Conservation (phyloP, 2,329 filamentous ascomycete genomes). For the Botrytis medusae region DNA sequence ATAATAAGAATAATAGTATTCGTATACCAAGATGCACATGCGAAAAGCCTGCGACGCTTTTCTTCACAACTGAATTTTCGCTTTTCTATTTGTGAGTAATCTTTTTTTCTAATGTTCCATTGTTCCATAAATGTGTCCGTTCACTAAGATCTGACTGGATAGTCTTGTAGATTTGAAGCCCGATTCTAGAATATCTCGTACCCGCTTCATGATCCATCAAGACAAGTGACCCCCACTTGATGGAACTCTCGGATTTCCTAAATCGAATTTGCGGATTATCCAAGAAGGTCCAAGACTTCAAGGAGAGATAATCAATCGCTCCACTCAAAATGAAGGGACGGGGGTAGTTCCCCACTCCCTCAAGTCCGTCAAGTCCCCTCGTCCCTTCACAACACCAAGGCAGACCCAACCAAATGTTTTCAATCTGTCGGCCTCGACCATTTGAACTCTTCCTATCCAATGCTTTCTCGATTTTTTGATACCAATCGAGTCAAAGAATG, state of each 20-base stretch:
- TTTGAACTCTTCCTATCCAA: not conserved
- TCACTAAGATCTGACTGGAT: not conserved
- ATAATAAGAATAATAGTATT: not conserved
- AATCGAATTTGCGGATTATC: not conserved
- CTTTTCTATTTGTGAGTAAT: not conserved
- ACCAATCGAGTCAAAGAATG: not conserved
- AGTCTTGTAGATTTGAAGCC: not conserved
- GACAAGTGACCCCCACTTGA: not conserved
- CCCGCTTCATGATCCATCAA: not conserved
- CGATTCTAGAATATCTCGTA: constrained; percentile 19
- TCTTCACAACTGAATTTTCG: not conserved
- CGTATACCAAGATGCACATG: not conserved
- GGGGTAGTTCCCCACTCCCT: not conserved
- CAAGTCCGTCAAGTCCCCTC: not conserved
- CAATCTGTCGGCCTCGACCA: not conserved
- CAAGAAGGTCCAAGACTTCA: not conserved
- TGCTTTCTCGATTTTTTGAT: not conserved
- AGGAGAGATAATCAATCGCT: not conserved
- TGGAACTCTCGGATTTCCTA: constrained; percentile 6
- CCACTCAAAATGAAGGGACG: not conserved
- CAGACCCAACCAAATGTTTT: not conserved
- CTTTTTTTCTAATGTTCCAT: not conserved
- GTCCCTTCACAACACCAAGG: not conserved
- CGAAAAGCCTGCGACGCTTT: not conserved
- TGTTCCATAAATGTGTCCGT: constrained; percentile 1